These are phyloP conservation scores for Boletus sensibilis DNA, from an alignment of 768 basidiomycete species.

Conservation along the genomic window DNA sequence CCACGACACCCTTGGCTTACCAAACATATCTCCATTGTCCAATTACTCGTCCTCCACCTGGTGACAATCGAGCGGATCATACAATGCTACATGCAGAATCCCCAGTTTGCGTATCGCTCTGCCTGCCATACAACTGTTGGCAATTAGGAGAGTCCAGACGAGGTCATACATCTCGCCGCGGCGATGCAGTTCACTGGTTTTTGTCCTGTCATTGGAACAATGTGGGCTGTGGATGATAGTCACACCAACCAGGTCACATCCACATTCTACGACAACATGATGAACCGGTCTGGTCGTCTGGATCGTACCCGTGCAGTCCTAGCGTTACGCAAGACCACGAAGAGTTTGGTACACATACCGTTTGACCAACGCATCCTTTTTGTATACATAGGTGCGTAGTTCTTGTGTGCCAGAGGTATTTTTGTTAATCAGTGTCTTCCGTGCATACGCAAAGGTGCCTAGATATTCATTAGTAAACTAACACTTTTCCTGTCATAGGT, in stretches of 20 bases:
- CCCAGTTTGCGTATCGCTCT: not conserved
- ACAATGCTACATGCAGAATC: not conserved
- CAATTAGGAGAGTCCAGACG: not conserved
- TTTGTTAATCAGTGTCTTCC: no score
- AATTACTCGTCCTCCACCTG: slow-evolving; percentile 1
- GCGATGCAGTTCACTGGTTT: not conserved
- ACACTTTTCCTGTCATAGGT: no score
- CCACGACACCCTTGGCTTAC: not conserved
- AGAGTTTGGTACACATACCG: not conserved
- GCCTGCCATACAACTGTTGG: not conserved
- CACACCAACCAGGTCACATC: not conserved
- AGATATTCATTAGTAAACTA: no score
- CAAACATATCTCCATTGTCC: not conserved
- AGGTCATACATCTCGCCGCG: not conserved
- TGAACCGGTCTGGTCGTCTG: not conserved
- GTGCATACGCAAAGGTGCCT: not conserved
- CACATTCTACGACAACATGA: not conserved
- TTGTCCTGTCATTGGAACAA: not conserved
- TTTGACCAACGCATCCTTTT: not conserved
- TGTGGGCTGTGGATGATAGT: not conserved
- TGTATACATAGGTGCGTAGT: not conserved
- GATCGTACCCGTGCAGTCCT: not conserved
- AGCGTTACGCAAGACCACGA: not conserved
- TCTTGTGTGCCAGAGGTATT: no score
- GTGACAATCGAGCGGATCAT: not conserved